Conservation (phyloP, 192 early-diverging fungal genomes). For the Haplosporangium gracile region DNA sequence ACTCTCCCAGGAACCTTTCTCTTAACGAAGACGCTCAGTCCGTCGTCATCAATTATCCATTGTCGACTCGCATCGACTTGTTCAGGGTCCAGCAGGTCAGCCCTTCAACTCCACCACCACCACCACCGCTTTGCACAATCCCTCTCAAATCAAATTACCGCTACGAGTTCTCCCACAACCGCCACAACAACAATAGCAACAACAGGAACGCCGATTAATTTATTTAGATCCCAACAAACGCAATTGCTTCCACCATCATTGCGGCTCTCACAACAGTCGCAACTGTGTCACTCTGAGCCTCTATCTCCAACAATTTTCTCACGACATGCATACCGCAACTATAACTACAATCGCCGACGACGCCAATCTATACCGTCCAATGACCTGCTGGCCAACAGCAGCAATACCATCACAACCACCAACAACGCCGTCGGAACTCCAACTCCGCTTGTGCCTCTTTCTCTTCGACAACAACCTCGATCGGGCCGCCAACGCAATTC, state of each 20-base stretch:
- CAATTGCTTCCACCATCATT: background rate
- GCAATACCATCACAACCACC: background rate
- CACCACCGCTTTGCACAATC: background rate
- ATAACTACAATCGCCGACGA: constrained; percentile 1
- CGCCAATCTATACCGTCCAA: background rate
- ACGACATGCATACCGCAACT: constrained; percentile 12
- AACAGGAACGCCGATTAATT: background rate
- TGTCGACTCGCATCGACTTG: background rate
- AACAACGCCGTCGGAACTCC: background rate
- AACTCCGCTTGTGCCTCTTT: background rate
- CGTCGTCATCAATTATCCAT: background rate
- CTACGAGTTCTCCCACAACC: background rate
- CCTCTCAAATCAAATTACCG: background rate
- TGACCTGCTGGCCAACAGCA: background rate
- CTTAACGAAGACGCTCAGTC: constrained; percentile 3
- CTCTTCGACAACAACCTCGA: background rate
- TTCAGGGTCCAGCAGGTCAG: background rate
- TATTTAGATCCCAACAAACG: constrained; percentile 5
- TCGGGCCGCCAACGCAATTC: background rate
- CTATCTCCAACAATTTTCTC: constrained; percentile 10
- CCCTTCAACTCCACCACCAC: background rate
- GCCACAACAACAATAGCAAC: background rate
- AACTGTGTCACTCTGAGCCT: background rate
- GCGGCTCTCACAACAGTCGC: background rate
- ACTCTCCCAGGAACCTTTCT: background rate